Conservation (phyloP, 306 rosid species). For the Adenanthera pavonina region DNA sequence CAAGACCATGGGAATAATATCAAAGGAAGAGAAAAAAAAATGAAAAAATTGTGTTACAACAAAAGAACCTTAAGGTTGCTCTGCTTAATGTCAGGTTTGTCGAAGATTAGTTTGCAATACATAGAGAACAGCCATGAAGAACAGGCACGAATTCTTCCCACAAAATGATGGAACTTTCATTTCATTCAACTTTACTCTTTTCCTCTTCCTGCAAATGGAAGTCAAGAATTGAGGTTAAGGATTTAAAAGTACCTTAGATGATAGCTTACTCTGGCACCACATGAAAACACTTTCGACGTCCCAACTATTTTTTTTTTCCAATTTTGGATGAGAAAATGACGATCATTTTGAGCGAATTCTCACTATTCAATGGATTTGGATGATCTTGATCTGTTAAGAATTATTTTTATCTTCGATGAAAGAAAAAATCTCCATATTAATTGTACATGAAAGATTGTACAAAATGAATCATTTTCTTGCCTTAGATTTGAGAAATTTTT, state of each 20-base stretch:
- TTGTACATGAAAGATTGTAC: too few relatives aligned
- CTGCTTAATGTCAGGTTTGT: conserved; percentile 32
- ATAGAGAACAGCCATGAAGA: background rate
- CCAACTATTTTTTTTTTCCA: background rate
- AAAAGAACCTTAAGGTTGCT: conserved; percentile 10
- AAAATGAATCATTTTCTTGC: too few relatives aligned
- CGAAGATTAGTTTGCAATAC: conserved; percentile 18
- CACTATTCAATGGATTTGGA: too few relatives aligned
- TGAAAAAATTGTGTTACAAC: conserved; percentile 6
- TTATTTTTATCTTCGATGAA: too few relatives aligned
- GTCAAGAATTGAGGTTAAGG: conserved; percentile 27
- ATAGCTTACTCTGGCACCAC: conserved; percentile 7
- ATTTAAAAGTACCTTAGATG: conserved; percentile 4
- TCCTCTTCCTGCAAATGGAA: conserved; percentile 53
- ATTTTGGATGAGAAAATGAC: too few relatives aligned
- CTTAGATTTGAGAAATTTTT: too few relatives aligned
- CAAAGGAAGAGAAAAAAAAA: too few relatives aligned
- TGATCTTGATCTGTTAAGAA: too few relatives aligned
- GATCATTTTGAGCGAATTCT: too few relatives aligned
- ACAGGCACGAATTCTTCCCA: background rate
- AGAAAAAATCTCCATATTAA: too few relatives aligned
- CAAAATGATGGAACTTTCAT: conserved; percentile 5
- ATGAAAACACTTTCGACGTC: background rate
- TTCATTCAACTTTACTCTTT: conserved; percentile 46
- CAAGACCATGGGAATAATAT: background rate